Evolutionary conservation across 306 rosid species (phyloP), one percentile per base, ranked within the genome.

Genomic region (Malus orientalis): DNA sequence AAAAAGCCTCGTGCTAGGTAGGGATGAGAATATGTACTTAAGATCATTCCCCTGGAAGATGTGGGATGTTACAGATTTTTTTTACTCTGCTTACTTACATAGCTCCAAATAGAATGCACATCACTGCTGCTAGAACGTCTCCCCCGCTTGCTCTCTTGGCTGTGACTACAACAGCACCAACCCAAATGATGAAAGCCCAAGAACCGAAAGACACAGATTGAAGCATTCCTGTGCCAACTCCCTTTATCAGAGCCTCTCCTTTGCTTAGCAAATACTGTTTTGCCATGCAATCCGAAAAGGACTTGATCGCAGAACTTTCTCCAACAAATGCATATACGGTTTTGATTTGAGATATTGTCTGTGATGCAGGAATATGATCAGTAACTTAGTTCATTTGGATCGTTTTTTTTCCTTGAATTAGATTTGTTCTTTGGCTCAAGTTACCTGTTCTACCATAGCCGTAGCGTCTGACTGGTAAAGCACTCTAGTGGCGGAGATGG

Each of bases 41-140:
- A 25, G 27, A 25, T 25, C 27, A 25, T 1, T 25, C 27, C 27
- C 27, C 27, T 25, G 27, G 27, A 0, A 1, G 27, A 25, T 25
- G 27, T 25, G 27, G 27, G 27, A 25, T 25, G 27, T 25, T 25
- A 25, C 27, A 25, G 27, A 25, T 25, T 25, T 20, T 57, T 19
- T 8, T 20, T 57, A 30, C 67, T 29, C 58, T 2, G 11, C 38
- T 80, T 81, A 25, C 94, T 84, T 87, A 89, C 97, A 93, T 93
- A 9, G 97, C 95, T 59, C 98, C 98, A 77, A 91, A 93, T 67
- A 93, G 97, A 86, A 93, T 91, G 89, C 98, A 87, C 93, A 93
- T 89, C 32, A 93, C 89, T 42, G 97, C 96, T 19, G 93, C 74
- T 80, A 93, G 54, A 36, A 89, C 81, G 49, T 93, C 88, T 66